phyloP scores from a whole-genome alignment of 2,329 filamentous ascomycete genomes.

The Penicillium sp. region DNA sequence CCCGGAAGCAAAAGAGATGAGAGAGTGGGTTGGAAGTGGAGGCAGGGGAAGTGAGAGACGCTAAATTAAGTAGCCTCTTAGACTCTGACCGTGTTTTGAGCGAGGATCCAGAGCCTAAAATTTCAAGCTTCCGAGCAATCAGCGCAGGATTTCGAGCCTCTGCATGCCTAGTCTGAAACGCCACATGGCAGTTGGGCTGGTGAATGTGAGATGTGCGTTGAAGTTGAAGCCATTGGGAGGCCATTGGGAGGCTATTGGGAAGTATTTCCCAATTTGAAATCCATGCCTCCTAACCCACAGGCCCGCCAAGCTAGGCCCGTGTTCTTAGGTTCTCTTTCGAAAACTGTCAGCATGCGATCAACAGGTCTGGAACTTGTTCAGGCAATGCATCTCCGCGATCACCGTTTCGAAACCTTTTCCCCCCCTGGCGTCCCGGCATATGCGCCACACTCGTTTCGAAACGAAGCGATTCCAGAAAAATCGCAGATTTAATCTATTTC shows the following conservation, averaged over 20 bases:
- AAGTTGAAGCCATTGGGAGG: too few species aligned
- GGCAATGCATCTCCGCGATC: slow-evolving; percentile 17
- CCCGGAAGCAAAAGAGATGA: slow-evolving; percentile 1
- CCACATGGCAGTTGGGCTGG: too few species aligned
- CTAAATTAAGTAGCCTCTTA: slow-evolving; percentile 11
- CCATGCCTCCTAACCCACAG: too few species aligned
- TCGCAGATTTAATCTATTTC: slow-evolving; percentile 5
- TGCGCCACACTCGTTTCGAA: not conserved
- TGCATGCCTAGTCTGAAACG: too few species aligned
- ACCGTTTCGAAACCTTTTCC: not conserved
- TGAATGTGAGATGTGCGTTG: too few species aligned
- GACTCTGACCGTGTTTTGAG: too few species aligned
- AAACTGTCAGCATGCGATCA: not conserved
- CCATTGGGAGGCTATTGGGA: too few species aligned
- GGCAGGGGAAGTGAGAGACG: slow-evolving; percentile 4
- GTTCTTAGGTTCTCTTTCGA: not conserved
- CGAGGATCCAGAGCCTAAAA: too few species aligned
- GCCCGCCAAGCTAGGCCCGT: not conserved
- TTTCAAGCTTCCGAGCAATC: too few species aligned
- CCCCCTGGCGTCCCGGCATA: not conserved
- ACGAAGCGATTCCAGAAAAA: not conserved
- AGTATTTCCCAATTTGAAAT: too few species aligned
- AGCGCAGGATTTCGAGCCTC: too few species aligned
- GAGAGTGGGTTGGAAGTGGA: not conserved
- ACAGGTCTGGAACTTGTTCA: slow-evolving; percentile 6